Percentiles rank a stretch among this genome's conserved stretches.
Conservation (phyloP, 805 yeast species). For the Ogataea zsoltii region DNA sequence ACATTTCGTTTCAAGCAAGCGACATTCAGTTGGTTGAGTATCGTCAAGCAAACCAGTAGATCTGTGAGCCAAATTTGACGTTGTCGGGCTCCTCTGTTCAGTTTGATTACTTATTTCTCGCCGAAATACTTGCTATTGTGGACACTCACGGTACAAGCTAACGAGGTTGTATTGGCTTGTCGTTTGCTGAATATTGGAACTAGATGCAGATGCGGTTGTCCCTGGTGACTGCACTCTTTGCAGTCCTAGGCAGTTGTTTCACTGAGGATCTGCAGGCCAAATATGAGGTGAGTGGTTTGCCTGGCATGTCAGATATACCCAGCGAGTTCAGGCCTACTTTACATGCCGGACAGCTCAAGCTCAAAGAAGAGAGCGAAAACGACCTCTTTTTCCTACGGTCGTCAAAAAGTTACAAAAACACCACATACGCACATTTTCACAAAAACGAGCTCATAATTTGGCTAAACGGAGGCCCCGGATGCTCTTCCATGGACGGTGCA, state of each 20-base stretch:
- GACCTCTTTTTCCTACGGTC: conserved; percentile 81
- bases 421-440: conserved; percentile 3
- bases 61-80: background rate
- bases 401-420: conserved; percentile 21
- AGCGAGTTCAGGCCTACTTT: conserved; percentile 44
- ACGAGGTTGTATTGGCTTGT: too few relatives aligned
- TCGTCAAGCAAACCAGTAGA: background rate
- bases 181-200: too few relatives aligned
- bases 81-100: too few relatives aligned
- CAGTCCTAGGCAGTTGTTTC: background rate
- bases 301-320: conserved; percentile 29
- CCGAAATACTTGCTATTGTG: too few relatives aligned
- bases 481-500: conserved; percentile 98
- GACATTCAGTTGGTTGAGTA: too few relatives aligned
- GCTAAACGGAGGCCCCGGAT: conserved; percentile 99
- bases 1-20: too few relatives aligned
- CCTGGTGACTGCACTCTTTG: background rate
- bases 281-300: conserved; percentile 25
- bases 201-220: background rate
- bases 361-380: conserved; percentile 52
- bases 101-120: too few relatives aligned
- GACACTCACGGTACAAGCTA: too few relatives aligned
- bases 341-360: conserved; percentile 68
- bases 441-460: conserved; percentile 62
- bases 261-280: conserved; percentile 5